A percentile compares a stretch with the other conserved stretches of the same genome.
These are phyloP conservation scores for Rhytidiadelphus loreus DNA, from an alignment of 225 moss, liverwort and hornwort species.

Conservation along the genomic window DNA sequence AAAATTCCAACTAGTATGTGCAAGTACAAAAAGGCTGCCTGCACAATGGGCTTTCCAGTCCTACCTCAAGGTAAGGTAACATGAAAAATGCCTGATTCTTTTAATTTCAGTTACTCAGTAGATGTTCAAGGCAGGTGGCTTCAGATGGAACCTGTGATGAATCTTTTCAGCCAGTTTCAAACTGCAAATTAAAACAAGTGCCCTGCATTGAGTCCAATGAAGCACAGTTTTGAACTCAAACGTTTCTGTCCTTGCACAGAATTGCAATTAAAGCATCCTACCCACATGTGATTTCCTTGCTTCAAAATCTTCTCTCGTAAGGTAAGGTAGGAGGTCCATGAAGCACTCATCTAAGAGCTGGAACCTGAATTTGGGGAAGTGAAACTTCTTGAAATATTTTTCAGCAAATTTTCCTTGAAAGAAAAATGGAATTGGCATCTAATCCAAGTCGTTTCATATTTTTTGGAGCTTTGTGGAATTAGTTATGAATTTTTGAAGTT, in stretches of 20 bases:
- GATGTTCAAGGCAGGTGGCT: background rate
- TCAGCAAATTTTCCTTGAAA: no score
- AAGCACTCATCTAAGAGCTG: no score
- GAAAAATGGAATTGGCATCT: no score
- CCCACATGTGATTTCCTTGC: background rate
- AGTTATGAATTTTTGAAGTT: no score
- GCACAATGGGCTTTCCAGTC: background rate
- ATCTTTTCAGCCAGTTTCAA: background rate
- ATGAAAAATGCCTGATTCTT: background rate
- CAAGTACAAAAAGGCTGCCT: background rate
- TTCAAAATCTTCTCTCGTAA: background rate
- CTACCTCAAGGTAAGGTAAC: no score
- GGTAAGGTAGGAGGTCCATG: no score
- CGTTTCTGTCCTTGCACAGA: background rate
- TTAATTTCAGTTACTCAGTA: background rate
- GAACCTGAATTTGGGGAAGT: no score
- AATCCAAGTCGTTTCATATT: no score
- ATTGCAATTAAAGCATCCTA: background rate
- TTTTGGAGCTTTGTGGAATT: no score
- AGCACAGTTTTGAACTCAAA: background rate
- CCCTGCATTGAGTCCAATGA: background rate
- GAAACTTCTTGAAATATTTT: no score
- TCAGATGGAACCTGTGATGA: background rate
- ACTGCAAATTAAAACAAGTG: background rate
- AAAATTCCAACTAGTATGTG: no score